A percentile compares a stretch with the other conserved stretches of the same genome.
Conservation (phyloP, 371 early-diverging fungal species). For the Apophysomyces ossiformis region DNA sequence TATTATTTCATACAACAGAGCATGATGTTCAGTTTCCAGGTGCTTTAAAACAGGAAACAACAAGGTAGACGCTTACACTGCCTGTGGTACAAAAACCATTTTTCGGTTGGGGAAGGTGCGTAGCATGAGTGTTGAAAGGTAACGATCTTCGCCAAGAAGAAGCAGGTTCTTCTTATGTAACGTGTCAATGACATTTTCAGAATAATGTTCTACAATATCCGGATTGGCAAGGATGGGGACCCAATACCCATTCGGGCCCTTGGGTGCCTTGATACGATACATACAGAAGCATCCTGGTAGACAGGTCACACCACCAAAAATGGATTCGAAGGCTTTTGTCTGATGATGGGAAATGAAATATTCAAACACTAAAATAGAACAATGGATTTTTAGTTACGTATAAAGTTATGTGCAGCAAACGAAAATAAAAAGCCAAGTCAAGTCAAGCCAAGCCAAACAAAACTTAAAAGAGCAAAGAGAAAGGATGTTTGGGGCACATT, state of each 20-base stretch:
- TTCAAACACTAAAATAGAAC: constrained; percentile 75
- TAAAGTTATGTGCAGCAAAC: no score
- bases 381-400: neutral
- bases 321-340: constrained; percentile 91
- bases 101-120: constrained; percentile 96
- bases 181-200: constrained; percentile 96
- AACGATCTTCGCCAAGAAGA: constrained; percentile 98
- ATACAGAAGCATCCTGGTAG: constrained; percentile 97
- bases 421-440: no score
- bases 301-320: constrained; percentile 97
- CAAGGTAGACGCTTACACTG: constrained; percentile 51
- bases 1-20: constrained; percentile 9
- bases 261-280: constrained; percentile 90
- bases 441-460: neutral
- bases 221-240: constrained; percentile 92
- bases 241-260: constrained; percentile 78
- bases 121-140: constrained; percentile 98
- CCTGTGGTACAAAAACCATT: constrained; percentile 97
- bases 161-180: constrained; percentile 98
- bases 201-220: constrained; percentile 94
- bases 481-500: constrained; percentile 5
- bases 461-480: constrained; percentile 1
- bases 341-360: constrained; percentile 96
- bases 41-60: neutral
- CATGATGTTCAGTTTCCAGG: neutral